Conservation (phyloP, 352 stramenopile genomes). For the Phytophthora melonis region DNA sequence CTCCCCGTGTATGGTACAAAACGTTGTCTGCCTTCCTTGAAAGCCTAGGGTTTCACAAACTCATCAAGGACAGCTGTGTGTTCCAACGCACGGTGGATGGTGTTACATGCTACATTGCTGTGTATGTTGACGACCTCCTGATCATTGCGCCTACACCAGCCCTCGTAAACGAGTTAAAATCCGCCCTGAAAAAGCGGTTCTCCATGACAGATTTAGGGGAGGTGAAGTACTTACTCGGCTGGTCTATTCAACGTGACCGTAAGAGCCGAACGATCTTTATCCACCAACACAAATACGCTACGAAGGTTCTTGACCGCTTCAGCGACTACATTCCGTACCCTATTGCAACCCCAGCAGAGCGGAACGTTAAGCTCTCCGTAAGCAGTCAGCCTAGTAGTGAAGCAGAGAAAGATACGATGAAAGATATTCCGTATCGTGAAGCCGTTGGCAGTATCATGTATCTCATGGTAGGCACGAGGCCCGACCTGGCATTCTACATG, state of each 20-base stretch:
- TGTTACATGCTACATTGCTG: slow-evolving; percentile 26
- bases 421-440: slow-evolving; percentile 30
- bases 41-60: slow-evolving; percentile 12
- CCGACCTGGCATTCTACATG: slow-evolving; percentile 26
- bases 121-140: slow-evolving; percentile 22
- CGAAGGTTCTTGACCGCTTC: slow-evolving; percentile 30
- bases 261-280: slow-evolving; percentile 32
- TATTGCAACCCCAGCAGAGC: slow-evolving; percentile 17
- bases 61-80: too few relatives aligned
- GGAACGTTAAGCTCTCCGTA: slow-evolving; percentile 20
- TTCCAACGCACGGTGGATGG: not conserved
- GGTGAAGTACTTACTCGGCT: slow-evolving; percentile 24
- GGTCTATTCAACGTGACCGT: slow-evolving; percentile 22
- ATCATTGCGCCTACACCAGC: slow-evolving; percentile 18
- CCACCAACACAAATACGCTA: slow-evolving; percentile 32
- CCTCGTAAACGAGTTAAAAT: slow-evolving; percentile 16
- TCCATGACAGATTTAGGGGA: slow-evolving; percentile 32
- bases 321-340: slow-evolving; percentile 21
- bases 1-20: slow-evolving; percentile 21
- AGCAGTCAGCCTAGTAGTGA: slow-evolving; percentile 12
- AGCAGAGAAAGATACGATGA: slow-evolving; percentile 17
- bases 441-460: slow-evolving; percentile 32
- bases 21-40: slow-evolving; percentile 16
- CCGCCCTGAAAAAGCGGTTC: slow-evolving; percentile 11
- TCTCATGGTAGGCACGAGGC: slow-evolving; percentile 27